Evolutionary conservation across 2,329 filamentous ascomycete genomes (phyloP), one percentile per base, ranked within the genome.

Genomic region (Cytospora chrysosperma): DNA sequence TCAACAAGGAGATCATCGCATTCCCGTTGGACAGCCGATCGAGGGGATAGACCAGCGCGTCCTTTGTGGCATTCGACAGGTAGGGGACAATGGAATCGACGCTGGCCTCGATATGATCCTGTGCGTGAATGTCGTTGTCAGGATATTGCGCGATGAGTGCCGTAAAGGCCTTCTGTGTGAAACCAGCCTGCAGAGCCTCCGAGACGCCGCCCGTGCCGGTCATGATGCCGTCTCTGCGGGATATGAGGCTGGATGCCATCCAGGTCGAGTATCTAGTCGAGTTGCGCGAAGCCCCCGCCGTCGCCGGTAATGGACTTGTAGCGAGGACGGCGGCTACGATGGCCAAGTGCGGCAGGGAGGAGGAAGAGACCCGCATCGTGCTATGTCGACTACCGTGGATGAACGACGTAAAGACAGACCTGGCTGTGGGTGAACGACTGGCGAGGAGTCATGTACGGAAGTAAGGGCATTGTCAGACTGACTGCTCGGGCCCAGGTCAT

Each of bases 161-260:
- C 6, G 68, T 64, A 51, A 75, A 66, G 17, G 72, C 71, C 49
- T 72, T 73, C 59, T 75, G 73, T 30, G 70, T 70, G 65, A 75
- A 66, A n/a, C 73, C 73, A 34, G 72, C 70, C 55, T 74, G 72
- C 24, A 74, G 66, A 43, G 70, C 69, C 59, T 72, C 72, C 12
- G 72, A 74, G 7, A 67, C 56, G 17, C 71, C 72, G 27, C 70
- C 72, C 12, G 1, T 47, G 1, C 71, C 72, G 1, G 71, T 73
- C 69, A 73, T 70, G 66, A 74, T 69, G 49, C 72, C 73, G 60
- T 75, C 70, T n/a, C 61, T 59, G n/a, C 73, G 72, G 17, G 70
- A 68, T 65, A 74, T 72, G 68, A 74, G 73, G 64, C 72, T 74
- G 4, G 65, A 55, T 1, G 73, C 72, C 73, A 75, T 74, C 68